Base-by-base conservation (phyloP, 164 flowering plant species). In the Cinnamomum micranthum region DNA sequence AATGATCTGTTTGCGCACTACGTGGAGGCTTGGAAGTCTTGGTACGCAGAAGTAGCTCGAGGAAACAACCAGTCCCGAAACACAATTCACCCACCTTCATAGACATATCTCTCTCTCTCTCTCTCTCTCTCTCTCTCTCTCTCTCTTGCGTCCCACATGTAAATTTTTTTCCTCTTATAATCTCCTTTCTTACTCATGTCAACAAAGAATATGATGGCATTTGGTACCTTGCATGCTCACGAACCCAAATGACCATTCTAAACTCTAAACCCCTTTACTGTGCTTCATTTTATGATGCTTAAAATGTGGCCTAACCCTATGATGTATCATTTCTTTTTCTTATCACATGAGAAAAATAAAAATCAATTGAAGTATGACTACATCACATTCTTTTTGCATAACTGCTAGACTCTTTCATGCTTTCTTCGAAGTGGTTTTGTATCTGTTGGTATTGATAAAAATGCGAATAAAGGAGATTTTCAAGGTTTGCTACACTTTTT, bases 1-100 rank as follows among this genome's bases (percentile, higher is more conserved):
- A 89, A 79, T 64, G 97, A 93, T 47, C 90, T 93, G 41, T 95
- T 93, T 79, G 79, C 79, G 4, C 98, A 95, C 76, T 95, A 92
- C 76, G 78, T 81, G 85, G 97, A 93, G 66, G 97, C 98, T 11
- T 93, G 97, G 98, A 82, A 86, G 72, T 85, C 94, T 35, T 95
- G 98, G 97, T 89, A 87, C 72, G 76, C 83, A 52, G 97, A 93
- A 82, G 87, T 89, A 20, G 89, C 88, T 33, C 23, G 28, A 89
- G 87, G 80, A 87, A 85, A 63, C 84, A 90, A n/a, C 20, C 67
- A 41, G 33, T 4, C 77, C 27, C 60, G 22, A 7, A 64, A 64
- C 25, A 59, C 55, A 19, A 65, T 65, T 12, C 63, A 64, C 20
- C 52, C 7, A 20, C 31, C 41, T 10, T 73, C 35, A 4, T 66